A percentile compares a stretch with the other conserved stretches of the same genome.
These are phyloP conservation scores for Nakazawaea siamensis DNA, from an alignment of 805 yeast genomes.

Conservation along the genomic window DNA sequence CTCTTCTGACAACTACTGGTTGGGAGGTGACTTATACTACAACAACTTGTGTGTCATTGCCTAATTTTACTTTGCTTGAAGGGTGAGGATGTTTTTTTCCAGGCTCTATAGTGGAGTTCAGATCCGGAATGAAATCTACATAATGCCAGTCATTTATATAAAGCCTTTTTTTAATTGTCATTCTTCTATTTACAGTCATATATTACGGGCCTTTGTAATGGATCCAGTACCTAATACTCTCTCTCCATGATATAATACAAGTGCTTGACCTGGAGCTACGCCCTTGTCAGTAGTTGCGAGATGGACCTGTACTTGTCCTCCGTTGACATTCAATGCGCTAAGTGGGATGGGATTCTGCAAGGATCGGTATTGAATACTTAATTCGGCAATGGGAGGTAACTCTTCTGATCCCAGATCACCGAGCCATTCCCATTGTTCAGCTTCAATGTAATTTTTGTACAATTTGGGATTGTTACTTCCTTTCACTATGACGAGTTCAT, in stretches of 20 bases:
- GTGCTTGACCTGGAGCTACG: slow-evolving; percentile 83
- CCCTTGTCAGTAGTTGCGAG: slow-evolving; percentile 51
- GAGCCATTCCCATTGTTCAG: slow-evolving; percentile 45
- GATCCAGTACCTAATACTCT: slow-evolving; percentile 69
- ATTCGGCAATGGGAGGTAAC: slow-evolving; percentile 12
- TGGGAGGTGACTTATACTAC: not conserved
- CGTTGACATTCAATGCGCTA: slow-evolving; percentile 13
- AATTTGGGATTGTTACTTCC: slow-evolving; percentile 57
- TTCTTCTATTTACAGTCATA: not conserved
- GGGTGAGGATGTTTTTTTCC: no score
- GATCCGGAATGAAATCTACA: no score
- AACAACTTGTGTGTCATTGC: slow-evolving; percentile 8
- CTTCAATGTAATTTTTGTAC: slow-evolving; percentile 33
- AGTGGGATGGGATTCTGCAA: slow-evolving; percentile 52
- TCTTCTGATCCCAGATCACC: slow-evolving; percentile 12
- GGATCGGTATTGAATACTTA: slow-evolving; percentile 64
- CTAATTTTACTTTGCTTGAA: not conserved
- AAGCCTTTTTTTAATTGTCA: not conserved
- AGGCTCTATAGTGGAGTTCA: no score
- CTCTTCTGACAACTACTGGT: not conserved
- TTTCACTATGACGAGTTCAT: slow-evolving; percentile 72
- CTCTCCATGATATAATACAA: slow-evolving; percentile 63
- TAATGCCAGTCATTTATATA: no score
- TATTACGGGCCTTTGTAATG: no score
- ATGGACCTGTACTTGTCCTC: slow-evolving; percentile 21